These are phyloP conservation scores for Tylopilus balloui DNA, from an alignment of 768 basidiomycete species.

Conservation along the genomic window DNA sequence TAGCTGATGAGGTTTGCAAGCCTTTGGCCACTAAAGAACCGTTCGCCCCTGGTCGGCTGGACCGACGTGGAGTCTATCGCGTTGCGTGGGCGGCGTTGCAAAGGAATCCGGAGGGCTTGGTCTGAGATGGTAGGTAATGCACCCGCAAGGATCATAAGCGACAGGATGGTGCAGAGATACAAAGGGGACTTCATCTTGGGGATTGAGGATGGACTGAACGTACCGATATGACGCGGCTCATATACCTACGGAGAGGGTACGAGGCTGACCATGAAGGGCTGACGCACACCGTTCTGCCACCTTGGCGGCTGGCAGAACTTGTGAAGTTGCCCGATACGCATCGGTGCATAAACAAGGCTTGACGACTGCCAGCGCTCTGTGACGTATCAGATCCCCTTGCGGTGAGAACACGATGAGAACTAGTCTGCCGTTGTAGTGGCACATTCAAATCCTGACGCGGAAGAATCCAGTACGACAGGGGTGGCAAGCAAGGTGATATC, in stretches of 20 bases:
- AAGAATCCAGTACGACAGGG: no score
- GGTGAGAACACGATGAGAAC: no score
- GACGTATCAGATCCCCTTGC: no score
- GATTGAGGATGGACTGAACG: not conserved
- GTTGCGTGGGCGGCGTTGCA: conserved; percentile 6
- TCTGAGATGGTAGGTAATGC: conserved; percentile 11
- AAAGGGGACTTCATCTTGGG: conserved; percentile 7
- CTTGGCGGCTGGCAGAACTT: conserved; percentile 2
- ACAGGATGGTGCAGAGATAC: conserved; percentile 1
- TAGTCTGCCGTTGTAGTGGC: no score
- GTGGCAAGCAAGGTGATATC: no score
- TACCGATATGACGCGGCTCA: not conserved
- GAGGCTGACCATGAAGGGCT: conserved; percentile 14
- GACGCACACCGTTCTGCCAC: not conserved
- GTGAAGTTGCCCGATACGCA: no score
- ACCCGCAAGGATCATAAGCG: not conserved
- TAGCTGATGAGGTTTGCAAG: not conserved
- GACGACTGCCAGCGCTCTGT: no score
- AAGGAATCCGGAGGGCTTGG: conserved; percentile 1
- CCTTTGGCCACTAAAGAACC: not conserved
- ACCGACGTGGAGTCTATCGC: not conserved
- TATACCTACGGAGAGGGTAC: not conserved
- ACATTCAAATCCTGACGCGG: no score
- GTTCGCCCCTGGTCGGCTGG: not conserved
- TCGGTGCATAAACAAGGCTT: no score